Base-by-base conservation (phyloP, 1,284 basidiomycete species). In the Tilletia setariae region DNA sequence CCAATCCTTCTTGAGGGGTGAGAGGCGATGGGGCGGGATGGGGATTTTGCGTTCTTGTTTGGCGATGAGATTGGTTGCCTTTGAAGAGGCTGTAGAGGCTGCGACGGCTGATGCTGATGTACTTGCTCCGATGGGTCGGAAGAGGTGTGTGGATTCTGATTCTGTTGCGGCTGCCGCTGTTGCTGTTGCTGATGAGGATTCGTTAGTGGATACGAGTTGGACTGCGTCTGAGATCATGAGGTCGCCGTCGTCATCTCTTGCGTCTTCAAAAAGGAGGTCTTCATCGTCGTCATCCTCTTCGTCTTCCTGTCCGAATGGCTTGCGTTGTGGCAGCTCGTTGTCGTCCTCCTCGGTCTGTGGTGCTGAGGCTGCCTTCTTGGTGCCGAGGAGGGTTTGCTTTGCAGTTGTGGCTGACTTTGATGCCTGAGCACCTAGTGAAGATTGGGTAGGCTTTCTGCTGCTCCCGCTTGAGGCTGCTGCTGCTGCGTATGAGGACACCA, bases 1-100 rank as follows among this genome's bases (percentile, higher is more conserved):
- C 95, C 95, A 98, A 74, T 97, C 94, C 80, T 92, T 92, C 85
- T 97, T 96, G 68, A 98, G 84, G 4, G 96, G 96, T 16, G 93
- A 94, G 91, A 98, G 94, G 64, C 95, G 89, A 84, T 98, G 96
- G 8, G 93, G 93, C 2, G 95, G 96, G 82, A 98, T 92, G 25
- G 92, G 86, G 76, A 98, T 88, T 62, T 77, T 79, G 63, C 79
- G 74, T 44, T 78, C 47, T 64, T 81, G 79, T n/a, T 61, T 65
- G 19, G 59, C 44, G 53, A 61, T 61, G 9, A 64, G 30, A 25
- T 51, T 63, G 21, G 40, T 32, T 23, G 64, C 30, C 21, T 32
- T 23, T 3, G 67, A 51, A 3, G 51, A 21, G 4, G 61, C 35
- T 32, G 63, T 53, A 30, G 62, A 44, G 25, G 65, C 47, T 63